A percentile compares a stretch with the other conserved stretches of the same genome.
phyloP scores from a whole-genome alignment of 495 filamentous ascomycete species.

The Achaetomiella virescens region DNA sequence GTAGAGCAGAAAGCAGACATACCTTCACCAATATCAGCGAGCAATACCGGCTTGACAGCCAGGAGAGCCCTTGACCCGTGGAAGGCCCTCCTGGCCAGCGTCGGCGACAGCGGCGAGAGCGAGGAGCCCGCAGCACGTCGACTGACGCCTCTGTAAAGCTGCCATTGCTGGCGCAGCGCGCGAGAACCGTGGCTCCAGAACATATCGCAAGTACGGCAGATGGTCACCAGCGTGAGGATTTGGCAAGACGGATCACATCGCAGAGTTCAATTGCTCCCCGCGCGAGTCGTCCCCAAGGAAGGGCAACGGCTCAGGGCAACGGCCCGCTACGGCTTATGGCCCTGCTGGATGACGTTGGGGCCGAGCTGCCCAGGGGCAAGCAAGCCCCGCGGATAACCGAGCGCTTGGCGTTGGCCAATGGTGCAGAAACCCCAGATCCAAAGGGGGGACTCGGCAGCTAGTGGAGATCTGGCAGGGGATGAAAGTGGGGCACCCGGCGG shows the following conservation, averaged over 20 bases:
- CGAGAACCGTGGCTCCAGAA: constrained; percentile 41
- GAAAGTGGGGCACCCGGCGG: constrained; percentile 12
- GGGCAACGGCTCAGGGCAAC: constrained; percentile 2
- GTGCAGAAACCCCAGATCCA: constrained; percentile 1
- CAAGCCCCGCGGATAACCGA: constrained; percentile 32
- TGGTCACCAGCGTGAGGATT: constrained; percentile 6
- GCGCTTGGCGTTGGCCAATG: not conserved
- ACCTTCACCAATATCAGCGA: constrained; percentile 98
- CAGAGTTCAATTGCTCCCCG: constrained; percentile 16
- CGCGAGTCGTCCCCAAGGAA: not conserved
- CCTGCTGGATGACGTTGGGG: constrained; percentile 24
- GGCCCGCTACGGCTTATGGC: constrained; percentile 30
- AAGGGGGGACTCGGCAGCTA: constrained; percentile 7
- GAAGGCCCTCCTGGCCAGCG: constrained; percentile 44
- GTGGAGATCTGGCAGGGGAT: not conserved
- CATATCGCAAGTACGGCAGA: constrained; percentile 27
- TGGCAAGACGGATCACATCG: constrained; percentile 14
- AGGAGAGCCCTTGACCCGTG: constrained; percentile 52
- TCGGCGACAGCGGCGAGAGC: constrained; percentile 8
- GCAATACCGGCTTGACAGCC: constrained; percentile 74
- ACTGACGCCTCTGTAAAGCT: constrained; percentile 27
- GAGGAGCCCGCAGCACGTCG: constrained; percentile 22
- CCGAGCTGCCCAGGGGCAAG: constrained; percentile 18
- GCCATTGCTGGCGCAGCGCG: constrained; percentile 37
- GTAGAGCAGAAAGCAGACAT: constrained; percentile 12